A percentile compares a stretch with the other conserved stretches of the same genome.
phyloP scores from a whole-genome alignment of 2,329 filamentous ascomycete genomes.

The Claviceps quebecensis region DNA sequence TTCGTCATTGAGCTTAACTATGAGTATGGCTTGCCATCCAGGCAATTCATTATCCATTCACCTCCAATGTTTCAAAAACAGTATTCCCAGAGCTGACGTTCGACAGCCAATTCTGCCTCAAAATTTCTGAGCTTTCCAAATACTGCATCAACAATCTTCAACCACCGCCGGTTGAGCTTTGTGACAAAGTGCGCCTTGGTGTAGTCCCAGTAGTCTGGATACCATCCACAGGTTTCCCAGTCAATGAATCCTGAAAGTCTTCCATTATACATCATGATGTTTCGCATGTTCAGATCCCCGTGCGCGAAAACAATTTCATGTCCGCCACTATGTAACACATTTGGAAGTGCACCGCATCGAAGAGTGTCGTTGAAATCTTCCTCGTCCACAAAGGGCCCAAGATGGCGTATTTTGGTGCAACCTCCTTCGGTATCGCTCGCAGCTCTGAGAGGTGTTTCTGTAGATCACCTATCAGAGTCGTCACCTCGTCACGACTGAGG shows the following conservation, averaged over 20 bases:
- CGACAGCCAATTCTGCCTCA: background rate
- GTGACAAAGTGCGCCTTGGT: constrained; percentile 8
- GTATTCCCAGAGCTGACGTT: constrained; percentile 1
- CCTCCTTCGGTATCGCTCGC: constrained; percentile 2
- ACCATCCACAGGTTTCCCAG: constrained; percentile 14
- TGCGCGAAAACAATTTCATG: constrained; percentile 29
- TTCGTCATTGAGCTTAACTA: too few species aligned
- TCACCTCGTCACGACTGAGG: constrained; percentile 2
- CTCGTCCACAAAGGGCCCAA: constrained; percentile 7
- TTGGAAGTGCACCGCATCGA: background rate
- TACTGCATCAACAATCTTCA: constrained; percentile 2
- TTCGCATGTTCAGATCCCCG: constrained; percentile 16
- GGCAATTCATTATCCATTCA: too few species aligned
- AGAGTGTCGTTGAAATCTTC: constrained; percentile 8
- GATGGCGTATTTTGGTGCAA: constrained; percentile 2
- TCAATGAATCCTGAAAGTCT: constrained; percentile 15
- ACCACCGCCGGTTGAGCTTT: constrained; percentile 7
- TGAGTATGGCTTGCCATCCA: too few species aligned
- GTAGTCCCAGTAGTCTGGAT: constrained; percentile 14
- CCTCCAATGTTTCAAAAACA: too few species aligned
- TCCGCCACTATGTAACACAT: background rate
- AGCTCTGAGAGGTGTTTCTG: background rate
- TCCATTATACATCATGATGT: constrained; percentile 15
- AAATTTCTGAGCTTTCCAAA: background rate
- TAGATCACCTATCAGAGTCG: background rate